These are phyloP conservation scores for Calonectria henricotiae DNA, from an alignment of 2,329 filamentous ascomycete species.

Conservation along the genomic window DNA sequence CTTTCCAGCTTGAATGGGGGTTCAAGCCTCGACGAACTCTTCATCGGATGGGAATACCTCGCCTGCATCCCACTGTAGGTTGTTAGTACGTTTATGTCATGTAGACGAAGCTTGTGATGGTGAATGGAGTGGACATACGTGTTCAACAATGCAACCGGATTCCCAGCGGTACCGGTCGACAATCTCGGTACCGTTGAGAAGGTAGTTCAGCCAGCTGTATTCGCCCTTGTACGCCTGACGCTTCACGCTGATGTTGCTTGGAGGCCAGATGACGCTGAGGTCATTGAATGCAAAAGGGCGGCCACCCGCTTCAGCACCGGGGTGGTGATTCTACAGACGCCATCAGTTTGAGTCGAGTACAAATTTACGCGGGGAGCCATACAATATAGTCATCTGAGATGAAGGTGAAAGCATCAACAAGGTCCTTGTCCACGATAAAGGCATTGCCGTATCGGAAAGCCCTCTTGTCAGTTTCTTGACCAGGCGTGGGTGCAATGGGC, in stretches of 20 bases:
- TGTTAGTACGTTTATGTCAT: background rate
- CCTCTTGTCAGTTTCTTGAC: slow-evolving; percentile 18
- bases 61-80: slow-evolving; percentile 12
- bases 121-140: background rate
- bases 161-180: slow-evolving; percentile 17
- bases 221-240: slow-evolving; percentile 17
- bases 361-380: background rate
- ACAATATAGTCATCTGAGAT: slow-evolving; percentile 19
- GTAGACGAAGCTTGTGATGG: background rate
- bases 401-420: background rate
- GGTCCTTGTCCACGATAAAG: slow-evolving; percentile 19
- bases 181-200: background rate
- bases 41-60: slow-evolving; percentile 7
- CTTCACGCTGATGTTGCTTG: slow-evolving; percentile 12
- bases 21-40: background rate
- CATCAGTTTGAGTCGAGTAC: background rate
- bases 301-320: slow-evolving; percentile 1
- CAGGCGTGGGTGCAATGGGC: background rate
- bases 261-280: slow-evolving; percentile 7
- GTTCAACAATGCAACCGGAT: slow-evolving; percentile 14
- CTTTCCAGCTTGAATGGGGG: background rate
- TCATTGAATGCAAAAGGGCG: background rate
- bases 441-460: slow-evolving; percentile 17
- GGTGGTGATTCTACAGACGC: slow-evolving; percentile 11
- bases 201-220: slow-evolving; percentile 15